Conservation (phyloP, 257 asterid species). For the Solanum appendiculatum region DNA sequence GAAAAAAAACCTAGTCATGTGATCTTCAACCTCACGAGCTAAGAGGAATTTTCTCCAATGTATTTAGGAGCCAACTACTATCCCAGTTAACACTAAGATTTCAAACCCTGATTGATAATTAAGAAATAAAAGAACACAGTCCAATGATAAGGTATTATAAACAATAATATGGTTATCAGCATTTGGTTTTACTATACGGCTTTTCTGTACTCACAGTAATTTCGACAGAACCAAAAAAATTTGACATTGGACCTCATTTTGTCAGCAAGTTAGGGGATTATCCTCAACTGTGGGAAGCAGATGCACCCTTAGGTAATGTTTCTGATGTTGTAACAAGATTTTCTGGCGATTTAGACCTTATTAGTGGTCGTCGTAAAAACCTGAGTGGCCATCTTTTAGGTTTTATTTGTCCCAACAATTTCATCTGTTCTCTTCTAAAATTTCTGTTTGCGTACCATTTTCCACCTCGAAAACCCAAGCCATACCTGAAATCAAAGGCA, state of each 20-base stretch:
- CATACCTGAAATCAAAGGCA: slow-evolving; percentile 35
- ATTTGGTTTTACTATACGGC: background rate
- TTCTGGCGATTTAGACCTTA: slow-evolving; percentile 27
- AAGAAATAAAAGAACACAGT: background rate
- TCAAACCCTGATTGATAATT: background rate
- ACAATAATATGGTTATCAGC: background rate
- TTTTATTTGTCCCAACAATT: slow-evolving; percentile 48
- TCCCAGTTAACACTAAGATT: background rate
- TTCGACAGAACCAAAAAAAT: background rate
- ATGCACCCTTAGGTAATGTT: background rate
- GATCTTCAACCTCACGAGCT: background rate
- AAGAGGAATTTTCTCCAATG: background rate
- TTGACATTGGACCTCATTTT: background rate
- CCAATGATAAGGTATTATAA: background rate
- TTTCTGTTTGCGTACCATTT: slow-evolving; percentile 52
- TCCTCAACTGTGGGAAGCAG: background rate
- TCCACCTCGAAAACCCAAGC: slow-evolving; percentile 92
- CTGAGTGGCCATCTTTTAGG: slow-evolving; percentile 61
- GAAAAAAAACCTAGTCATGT: background rate
- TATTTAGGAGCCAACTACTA: background rate
- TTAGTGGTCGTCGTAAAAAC: slow-evolving; percentile 49
- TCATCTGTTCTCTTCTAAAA: slow-evolving; percentile 68
- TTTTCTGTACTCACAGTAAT: background rate
- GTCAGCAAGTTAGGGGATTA: background rate
- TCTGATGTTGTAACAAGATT: slow-evolving; percentile 25